Evolutionary conservation across 257 asterid species (phyloP).

Genomic region (Plantago major): DNA sequence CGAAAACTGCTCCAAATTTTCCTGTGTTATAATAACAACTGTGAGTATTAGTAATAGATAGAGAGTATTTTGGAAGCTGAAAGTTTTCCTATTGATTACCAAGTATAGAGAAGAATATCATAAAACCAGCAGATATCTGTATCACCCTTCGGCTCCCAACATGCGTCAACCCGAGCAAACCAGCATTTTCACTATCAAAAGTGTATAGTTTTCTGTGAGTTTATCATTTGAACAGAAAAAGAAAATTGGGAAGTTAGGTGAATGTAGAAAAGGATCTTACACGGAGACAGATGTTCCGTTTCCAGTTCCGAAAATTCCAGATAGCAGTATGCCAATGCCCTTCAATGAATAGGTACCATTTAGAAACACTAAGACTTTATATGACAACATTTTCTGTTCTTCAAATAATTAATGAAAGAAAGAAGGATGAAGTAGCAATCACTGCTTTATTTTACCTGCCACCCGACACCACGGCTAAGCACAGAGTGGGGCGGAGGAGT

Average conservation of each 20-base stretch:
- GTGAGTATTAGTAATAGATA: background rate
- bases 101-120: conserved; percentile 90
- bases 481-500: conserved; percentile 92
- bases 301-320: conserved; percentile 89
- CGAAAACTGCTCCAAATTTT: conserved; percentile 95
- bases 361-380: too few species aligned
- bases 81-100: conserved; percentile 33
- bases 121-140: conserved; percentile 92
- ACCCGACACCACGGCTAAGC: conserved; percentile 92
- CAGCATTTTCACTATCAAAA: conserved; percentile 78
- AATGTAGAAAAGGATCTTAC: conserved; percentile 41
- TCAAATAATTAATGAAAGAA: too few species aligned
- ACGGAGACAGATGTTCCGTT: conserved; percentile 83
- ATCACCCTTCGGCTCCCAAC: conserved; percentile 95
- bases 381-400: too few species aligned
- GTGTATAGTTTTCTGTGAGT: background rate
- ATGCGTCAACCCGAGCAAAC: conserved; percentile 77
- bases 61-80: background rate
- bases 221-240: too few species aligned
- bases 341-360: conserved; percentile 12
- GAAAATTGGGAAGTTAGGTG: too few species aligned
- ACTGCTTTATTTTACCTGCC: conserved; percentile 61
- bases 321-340: conserved; percentile 79
- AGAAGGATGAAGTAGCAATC: background rate
- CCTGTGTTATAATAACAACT: conserved; percentile 31